Evolutionary conservation across 768 basidiomycete genomes (phyloP).

Genomic region (Mycena galericulata): DNA sequence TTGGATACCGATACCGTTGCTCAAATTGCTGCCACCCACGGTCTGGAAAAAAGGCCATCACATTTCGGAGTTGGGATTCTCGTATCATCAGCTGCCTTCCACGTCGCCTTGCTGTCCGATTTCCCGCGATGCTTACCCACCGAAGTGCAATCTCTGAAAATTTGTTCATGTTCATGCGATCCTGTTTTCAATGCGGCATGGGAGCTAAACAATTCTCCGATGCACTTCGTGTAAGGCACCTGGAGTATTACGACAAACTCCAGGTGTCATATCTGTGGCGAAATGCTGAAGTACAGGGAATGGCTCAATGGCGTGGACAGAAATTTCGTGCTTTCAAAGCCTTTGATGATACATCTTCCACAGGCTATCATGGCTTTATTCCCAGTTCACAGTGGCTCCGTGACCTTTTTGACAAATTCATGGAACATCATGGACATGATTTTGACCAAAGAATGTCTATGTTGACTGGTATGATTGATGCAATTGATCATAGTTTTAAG

Average conservation of each 20-base stretch:
- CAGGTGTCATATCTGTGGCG: neutral
- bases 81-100: too few relatives aligned
- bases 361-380: conserved; percentile 39
- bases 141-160: too few relatives aligned
- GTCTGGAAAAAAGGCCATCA: too few relatives aligned
- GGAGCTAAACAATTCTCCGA: neutral
- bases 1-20: too few relatives aligned
- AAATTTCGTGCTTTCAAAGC: neutral
- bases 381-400: conserved; percentile 38
- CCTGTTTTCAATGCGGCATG: neutral
- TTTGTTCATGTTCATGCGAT: neutral
- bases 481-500: conserved; percentile 10
- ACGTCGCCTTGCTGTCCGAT: too few relatives aligned
- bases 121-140: too few relatives aligned
- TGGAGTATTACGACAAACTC: neutral
- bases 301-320: neutral
- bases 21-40: too few relatives aligned
- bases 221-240: neutral
- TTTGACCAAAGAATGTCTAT: conserved; percentile 37
- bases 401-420: conserved; percentile 42
- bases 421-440: conserved; percentile 34
- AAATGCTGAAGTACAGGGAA: neutral
- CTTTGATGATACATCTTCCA: neutral
- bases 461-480: neutral
- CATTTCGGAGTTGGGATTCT: too few relatives aligned